Conservation (phyloP, 2,329 filamentous ascomycete genomes). For the Zasmidium citrigriseum region DNA sequence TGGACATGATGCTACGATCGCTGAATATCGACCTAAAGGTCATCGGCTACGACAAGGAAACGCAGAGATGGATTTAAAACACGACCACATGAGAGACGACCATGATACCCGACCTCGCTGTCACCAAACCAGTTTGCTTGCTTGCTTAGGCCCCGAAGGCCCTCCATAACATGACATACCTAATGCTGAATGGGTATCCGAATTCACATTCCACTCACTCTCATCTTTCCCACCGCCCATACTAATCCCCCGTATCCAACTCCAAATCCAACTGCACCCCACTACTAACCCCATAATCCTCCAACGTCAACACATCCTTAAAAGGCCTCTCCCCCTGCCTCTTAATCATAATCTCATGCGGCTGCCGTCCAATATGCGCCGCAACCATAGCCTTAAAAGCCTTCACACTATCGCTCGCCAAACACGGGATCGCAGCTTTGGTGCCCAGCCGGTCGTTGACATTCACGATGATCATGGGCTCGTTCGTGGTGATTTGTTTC, state of each 20-base stretch:
- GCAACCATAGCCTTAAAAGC: constrained; percentile 92
- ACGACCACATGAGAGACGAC: neutral
- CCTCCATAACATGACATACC: neutral
- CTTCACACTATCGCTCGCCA: constrained; percentile 79
- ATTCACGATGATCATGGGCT: constrained; percentile 91
- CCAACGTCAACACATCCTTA: constrained; percentile 83
- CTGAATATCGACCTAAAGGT: constrained; percentile 63
- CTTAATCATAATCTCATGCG: constrained; percentile 89
- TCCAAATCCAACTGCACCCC: constrained; percentile 66
- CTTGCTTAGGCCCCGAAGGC: neutral
- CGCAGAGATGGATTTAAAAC: constrained; percentile 60
- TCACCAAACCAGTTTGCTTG: neutral
- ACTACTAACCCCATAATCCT: constrained; percentile 92
- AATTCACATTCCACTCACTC: neutral
- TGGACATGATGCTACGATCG: constrained; percentile 68
- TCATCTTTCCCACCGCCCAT: neutral
- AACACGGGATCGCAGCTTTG: constrained; percentile 89
- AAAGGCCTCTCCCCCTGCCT: constrained; percentile 90
- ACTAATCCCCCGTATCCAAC: constrained; percentile 40
- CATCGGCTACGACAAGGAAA: constrained; percentile 63
- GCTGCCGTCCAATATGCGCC: constrained; percentile 81
- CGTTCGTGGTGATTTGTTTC: constrained; percentile 44
- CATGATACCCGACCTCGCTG: constrained; percentile 3
- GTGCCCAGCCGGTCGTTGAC: constrained; percentile 95
- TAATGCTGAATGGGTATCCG: neutral